phyloP scores from a whole-genome alignment of 2,329 filamentous ascomycete genomes.

The Fusarium redolens region DNA sequence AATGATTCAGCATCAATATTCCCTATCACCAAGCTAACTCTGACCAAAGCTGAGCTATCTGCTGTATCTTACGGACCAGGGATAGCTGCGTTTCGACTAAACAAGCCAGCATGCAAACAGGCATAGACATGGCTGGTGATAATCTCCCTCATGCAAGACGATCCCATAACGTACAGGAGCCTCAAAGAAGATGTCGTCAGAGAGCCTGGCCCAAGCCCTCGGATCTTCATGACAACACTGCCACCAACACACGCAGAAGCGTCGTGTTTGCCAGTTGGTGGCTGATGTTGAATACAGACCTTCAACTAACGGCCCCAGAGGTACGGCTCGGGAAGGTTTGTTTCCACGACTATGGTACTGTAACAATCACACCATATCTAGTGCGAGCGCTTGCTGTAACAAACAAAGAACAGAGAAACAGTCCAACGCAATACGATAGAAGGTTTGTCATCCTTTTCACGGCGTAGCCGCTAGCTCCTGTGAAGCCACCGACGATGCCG shows the following conservation, averaged over 20 bases:
- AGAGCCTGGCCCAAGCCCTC: slow-evolving; percentile 24
- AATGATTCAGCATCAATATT: neutral
- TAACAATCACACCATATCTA: slow-evolving; percentile 13
- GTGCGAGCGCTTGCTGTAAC: slow-evolving; percentile 5
- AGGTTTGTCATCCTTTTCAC: neutral
- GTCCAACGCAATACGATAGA: neutral
- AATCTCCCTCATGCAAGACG: slow-evolving; percentile 19
- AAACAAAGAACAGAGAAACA: neutral
- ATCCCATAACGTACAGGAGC: slow-evolving; percentile 14
- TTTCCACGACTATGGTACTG: slow-evolving; percentile 25
- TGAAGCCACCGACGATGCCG: slow-evolving; percentile 24
- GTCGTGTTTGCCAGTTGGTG: slow-evolving; percentile 26
- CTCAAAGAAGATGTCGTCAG: slow-evolving; percentile 28
- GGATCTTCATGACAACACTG: slow-evolving; percentile 20
- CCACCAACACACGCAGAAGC: slow-evolving; percentile 1
- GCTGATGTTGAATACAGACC: slow-evolving; percentile 9
- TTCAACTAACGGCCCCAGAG: slow-evolving; percentile 10
- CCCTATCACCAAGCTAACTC: slow-evolving; percentile 13
- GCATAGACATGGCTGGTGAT: slow-evolving; percentile 14
- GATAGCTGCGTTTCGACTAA: slow-evolving; percentile 26
- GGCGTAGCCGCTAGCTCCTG: slow-evolving; percentile 20
- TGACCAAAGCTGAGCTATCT: neutral
- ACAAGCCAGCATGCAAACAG: slow-evolving; percentile 10
- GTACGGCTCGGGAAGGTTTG: slow-evolving; percentile 16
- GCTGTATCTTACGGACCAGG: neutral